A percentile compares a stretch with the other conserved stretches of the same genome.
These are phyloP conservation scores for Paecilomyces fulvus DNA, from an alignment of 2,329 filamentous ascomycete genomes.

Conservation along the genomic window DNA sequence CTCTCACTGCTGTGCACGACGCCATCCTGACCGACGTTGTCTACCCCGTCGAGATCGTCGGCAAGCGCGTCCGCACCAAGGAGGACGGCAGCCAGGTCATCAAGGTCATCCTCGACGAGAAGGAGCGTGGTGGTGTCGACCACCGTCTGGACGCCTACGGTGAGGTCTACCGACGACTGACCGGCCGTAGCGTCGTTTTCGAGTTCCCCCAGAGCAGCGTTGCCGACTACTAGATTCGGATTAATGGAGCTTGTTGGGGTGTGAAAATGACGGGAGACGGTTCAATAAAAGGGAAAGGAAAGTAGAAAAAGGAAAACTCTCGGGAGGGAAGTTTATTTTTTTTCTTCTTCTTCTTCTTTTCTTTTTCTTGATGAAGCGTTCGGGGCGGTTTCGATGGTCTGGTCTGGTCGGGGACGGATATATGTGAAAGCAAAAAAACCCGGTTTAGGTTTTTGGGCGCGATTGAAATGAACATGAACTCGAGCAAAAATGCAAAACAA, in stretches of 20 bases:
- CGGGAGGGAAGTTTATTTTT: conserved; percentile 9
- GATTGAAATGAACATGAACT: neutral
- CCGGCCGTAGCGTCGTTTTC: conserved; percentile 91
- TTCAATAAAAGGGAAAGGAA: conserved; percentile 3
- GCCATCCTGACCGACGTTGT: conserved; percentile 96
- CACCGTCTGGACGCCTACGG: conserved; percentile 99
- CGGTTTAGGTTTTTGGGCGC: neutral
- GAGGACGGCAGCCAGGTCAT: conserved; percentile 97
- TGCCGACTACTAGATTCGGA: conserved; percentile 64
- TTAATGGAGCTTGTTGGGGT: neutral
- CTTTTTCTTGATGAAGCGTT: conserved; percentile 14
- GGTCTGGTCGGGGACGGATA: conserved; percentile 1
- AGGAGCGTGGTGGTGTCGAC: conserved; percentile 98
- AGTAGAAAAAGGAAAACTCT: conserved; percentile 2
- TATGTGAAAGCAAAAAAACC: neutral
- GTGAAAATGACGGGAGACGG: conserved; percentile 1
- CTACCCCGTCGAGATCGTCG: conserved; percentile 99
- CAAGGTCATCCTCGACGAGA: conserved; percentile 99
- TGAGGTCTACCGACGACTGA: conserved; percentile 98
- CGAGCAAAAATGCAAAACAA: neutral
- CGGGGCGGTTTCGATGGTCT: neutral
- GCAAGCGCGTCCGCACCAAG: conserved; percentile 97
- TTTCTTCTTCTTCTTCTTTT: conserved; percentile 16
- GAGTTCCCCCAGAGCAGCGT: conserved; percentile 88
- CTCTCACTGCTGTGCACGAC: conserved; percentile 97